Evolutionary conservation across 2,329 filamentous ascomycete species (phyloP).

Genomic region (Hypoxylon rubiginosum): DNA sequence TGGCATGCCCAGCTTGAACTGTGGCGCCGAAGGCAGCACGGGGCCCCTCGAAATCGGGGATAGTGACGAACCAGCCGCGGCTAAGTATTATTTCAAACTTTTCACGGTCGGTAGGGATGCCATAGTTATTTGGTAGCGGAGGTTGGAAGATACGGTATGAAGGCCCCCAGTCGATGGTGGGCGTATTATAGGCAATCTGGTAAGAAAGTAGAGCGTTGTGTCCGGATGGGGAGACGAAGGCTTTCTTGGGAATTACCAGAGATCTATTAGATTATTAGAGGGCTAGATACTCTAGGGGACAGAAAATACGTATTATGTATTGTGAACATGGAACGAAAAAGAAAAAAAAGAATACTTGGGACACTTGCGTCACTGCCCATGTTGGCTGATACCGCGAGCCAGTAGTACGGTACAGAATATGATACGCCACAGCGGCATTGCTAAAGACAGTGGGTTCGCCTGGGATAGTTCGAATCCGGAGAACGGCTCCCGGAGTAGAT

Average conservation of each 20-base stretch:
- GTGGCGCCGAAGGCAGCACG: slow-evolving; percentile 48
- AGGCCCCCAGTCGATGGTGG: slow-evolving; percentile 55
- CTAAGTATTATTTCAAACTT: slow-evolving; percentile 55
- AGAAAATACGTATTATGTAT: neutral
- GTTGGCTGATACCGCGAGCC: slow-evolving; percentile 52
- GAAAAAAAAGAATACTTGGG: neutral
- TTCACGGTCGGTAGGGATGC: slow-evolving; percentile 34
- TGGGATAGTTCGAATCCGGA: slow-evolving; percentile 50
- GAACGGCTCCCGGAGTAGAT: slow-evolving; percentile 48
- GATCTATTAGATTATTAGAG: slow-evolving; percentile 38
- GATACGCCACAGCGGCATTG: slow-evolving; percentile 45
- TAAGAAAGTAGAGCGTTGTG: slow-evolving; percentile 54
- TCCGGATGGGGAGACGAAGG: slow-evolving; percentile 24
- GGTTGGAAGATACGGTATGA: slow-evolving; percentile 49
- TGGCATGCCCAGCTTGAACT: slow-evolving; percentile 34
- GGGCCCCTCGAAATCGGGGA: slow-evolving; percentile 62
- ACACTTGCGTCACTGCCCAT: slow-evolving; percentile 54
- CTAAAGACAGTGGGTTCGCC: slow-evolving; percentile 36
- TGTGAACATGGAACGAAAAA: neutral
- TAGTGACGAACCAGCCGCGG: slow-evolving; percentile 62
- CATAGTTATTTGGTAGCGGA: slow-evolving; percentile 24
- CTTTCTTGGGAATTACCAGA: slow-evolving; percentile 43
- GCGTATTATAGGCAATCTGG: slow-evolving; percentile 55
- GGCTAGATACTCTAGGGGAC: neutral
- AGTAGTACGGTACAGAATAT: slow-evolving; percentile 57